Evolutionary conservation across 495 filamentous ascomycete species (phyloP).

Genomic region (Aspergillus haitiensis): DNA sequence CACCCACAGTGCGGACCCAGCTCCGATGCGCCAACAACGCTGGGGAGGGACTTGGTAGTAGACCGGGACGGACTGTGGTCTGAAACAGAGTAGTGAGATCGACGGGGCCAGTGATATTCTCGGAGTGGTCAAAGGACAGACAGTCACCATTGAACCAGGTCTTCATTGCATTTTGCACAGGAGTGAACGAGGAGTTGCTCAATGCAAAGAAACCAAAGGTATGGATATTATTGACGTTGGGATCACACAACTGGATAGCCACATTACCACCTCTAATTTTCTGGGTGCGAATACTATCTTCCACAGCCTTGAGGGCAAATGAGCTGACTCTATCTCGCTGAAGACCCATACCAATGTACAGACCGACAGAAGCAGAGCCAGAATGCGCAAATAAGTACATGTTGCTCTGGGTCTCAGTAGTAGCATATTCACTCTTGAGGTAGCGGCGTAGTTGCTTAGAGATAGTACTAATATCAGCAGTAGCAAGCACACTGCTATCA

Average conservation of each 20-base stretch:
- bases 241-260: constrained; percentile 41
- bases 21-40: background rate
- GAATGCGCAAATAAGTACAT: constrained; percentile 20
- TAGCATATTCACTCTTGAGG: constrained; percentile 20
- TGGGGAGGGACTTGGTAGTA: constrained; percentile 8
- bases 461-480: constrained; percentile 19
- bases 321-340: constrained; percentile 26
- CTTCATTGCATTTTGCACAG: constrained; percentile 33
- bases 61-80: constrained; percentile 6
- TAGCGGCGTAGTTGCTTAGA: constrained; percentile 30
- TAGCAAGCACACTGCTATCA: constrained; percentile 18
- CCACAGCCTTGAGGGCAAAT: constrained; percentile 23
- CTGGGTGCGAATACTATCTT: constrained; percentile 22
- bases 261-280: constrained; percentile 20
- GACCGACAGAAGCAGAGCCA: constrained; percentile 25
- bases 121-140: constrained; percentile 24
- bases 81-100: constrained; percentile 21
- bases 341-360: constrained; percentile 33
- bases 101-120: constrained; percentile 22
- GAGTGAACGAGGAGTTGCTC: constrained; percentile 32
- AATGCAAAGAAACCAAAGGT: constrained; percentile 36
- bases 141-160: constrained; percentile 38
- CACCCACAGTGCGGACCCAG: background rate
- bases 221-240: constrained; percentile 26
- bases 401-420: constrained; percentile 16